Percentiles rank a stretch among this genome's conserved stretches.
Evolutionary conservation across 2,329 filamentous ascomycete genomes (phyloP).

Genomic region (Hymenoscyphus occultus): DNA sequence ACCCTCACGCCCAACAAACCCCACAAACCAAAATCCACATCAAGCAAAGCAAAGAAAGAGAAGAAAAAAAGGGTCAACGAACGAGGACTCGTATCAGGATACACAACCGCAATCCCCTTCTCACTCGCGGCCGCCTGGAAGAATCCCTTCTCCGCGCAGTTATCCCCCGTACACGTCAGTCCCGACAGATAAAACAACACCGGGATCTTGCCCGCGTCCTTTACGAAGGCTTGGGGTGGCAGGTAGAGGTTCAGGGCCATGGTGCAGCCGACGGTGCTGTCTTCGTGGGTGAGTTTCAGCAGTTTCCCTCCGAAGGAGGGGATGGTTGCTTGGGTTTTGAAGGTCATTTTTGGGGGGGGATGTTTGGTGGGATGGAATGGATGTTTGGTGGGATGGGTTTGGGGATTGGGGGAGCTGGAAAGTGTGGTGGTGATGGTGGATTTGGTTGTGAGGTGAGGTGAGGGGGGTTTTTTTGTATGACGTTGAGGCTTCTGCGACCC

Average conservation of each 20-base stretch:
- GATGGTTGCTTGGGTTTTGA: conserved; percentile 87
- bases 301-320: conserved; percentile 91
- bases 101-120: conserved; percentile 86
- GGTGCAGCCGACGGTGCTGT: conserved; percentile 73
- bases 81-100: conserved; percentile 93
- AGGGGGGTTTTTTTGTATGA: conserved; percentile 21
- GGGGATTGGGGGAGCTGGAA: too few relatives aligned
- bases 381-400: too few relatives aligned
- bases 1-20: background rate
- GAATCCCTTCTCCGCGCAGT: conserved; percentile 80
- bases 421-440: background rate
- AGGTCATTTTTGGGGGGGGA: conserved; percentile 57
- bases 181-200: conserved; percentile 92
- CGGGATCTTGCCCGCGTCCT: conserved; percentile 51
- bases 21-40: too few relatives aligned
- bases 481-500: conserved; percentile 30
- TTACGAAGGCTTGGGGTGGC: conserved; percentile 60
- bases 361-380: too few relatives aligned
- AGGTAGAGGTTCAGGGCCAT: conserved; percentile 95
- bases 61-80: conserved; percentile 29
- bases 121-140: conserved; percentile 79
- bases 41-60: too few relatives aligned
- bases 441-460: background rate
- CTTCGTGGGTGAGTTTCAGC: conserved; percentile 87
- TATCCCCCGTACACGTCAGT: conserved; percentile 90